A percentile compares a stretch with the other conserved stretches of the same genome.
These are phyloP conservation scores for Schizophyllum commune DNA, from an alignment of 1,284 basidiomycete genomes.

Conservation along the genomic window DNA sequence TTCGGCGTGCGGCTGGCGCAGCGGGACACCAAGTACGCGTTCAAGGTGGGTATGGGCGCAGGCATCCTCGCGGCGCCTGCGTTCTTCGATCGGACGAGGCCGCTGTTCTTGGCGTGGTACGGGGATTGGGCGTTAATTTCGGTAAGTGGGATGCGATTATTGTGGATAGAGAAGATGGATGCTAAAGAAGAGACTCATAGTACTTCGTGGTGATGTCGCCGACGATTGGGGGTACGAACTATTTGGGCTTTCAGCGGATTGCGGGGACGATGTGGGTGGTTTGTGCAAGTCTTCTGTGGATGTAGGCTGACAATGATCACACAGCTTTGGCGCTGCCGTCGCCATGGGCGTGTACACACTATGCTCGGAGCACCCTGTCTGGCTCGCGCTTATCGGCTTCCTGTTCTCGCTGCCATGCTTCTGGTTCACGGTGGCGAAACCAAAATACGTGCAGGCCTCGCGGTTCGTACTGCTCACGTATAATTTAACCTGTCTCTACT, in stretches of 20 bases:
- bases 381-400: conserved; percentile 80
- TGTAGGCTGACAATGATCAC: too few relatives aligned
- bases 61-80: conserved; percentile 81
- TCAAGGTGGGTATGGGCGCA: conserved; percentile 81
- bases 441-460: conserved; percentile 72
- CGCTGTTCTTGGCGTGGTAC: conserved; percentile 72
- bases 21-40: conserved; percentile 78
- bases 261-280: conserved; percentile 70
- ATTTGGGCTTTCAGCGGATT: conserved; percentile 69
- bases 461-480: conserved; percentile 88
- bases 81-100: conserved; percentile 74
- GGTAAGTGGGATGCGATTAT: conserved; percentile 32
- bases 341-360: conserved; percentile 67
- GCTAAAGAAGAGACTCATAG: conserved; percentile 25
- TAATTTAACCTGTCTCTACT: conserved; percentile 86
- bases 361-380: conserved; percentile 71
- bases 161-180: neutral
- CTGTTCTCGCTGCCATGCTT: conserved; percentile 93
- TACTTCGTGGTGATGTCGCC: conserved; percentile 88
- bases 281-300: too few relatives aligned
- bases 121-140: conserved; percentile 96
- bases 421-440: conserved; percentile 79
- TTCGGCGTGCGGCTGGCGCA: conserved; percentile 65
- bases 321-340: conserved; percentile 70
- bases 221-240: conserved; percentile 86